Conservation (phyloP, 2,329 filamentous ascomycete genomes). For the Fusarium sp. region DNA sequence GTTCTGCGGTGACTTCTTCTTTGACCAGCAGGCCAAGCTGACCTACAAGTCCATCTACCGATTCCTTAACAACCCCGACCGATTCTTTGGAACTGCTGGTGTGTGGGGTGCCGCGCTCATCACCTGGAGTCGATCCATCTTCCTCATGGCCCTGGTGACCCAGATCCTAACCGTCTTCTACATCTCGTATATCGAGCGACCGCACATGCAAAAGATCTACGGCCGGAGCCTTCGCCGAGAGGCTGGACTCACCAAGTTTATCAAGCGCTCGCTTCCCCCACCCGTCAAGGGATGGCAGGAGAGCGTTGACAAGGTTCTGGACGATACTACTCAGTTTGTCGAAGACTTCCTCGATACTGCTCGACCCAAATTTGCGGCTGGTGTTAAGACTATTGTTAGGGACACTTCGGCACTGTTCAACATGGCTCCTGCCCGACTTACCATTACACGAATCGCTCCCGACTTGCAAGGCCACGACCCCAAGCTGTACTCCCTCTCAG, state of each 20-base stretch:
- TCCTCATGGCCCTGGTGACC: conserved; percentile 83
- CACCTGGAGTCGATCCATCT: conserved; percentile 86
- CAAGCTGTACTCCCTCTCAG: conserved; percentile 77
- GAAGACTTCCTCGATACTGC: conserved; percentile 90
- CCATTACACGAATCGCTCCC: conserved; percentile 77
- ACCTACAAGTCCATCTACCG: conserved; percentile 98
- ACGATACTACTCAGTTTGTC: conserved; percentile 85
- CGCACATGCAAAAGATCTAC: conserved; percentile 98
- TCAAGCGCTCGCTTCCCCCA: conserved; percentile 84
- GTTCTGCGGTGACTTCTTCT: conserved; percentile 99
- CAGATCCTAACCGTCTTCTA: conserved; percentile 87
- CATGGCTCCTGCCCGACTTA: conserved; percentile 85
- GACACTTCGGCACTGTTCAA: conserved; percentile 90
- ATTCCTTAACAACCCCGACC: conserved; percentile 96
- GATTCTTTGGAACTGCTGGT: conserved; percentile 91
- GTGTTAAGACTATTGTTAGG: conserved; percentile 84
- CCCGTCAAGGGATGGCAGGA: conserved; percentile 84
- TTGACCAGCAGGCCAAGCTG: conserved; percentile 84
- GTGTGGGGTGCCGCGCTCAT: conserved; percentile 95
- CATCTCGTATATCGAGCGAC: conserved; percentile 91
- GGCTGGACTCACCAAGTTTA: conserved; percentile 89
- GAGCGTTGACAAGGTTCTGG: conserved; percentile 85
- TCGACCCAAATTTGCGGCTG: conserved; percentile 82
- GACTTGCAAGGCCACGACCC: conserved; percentile 82
- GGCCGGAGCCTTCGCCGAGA: conserved; percentile 82